These are phyloP conservation scores for Coemansia sp. DNA, from an alignment of 192 early-diverging fungal species.

Conservation along the genomic window DNA sequence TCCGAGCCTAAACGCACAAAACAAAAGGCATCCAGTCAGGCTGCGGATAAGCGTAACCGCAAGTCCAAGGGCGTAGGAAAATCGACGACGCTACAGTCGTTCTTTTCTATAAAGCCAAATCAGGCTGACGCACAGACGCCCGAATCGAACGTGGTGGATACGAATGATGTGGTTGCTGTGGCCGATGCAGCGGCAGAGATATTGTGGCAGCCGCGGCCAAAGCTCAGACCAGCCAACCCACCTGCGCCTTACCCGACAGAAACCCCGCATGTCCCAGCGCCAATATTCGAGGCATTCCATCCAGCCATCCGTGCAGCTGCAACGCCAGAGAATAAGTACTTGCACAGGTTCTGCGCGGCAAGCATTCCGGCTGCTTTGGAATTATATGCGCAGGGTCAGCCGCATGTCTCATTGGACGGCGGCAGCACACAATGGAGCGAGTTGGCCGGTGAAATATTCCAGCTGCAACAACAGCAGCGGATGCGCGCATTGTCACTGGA, in stretches of 20 bases:
- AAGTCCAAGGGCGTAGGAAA: conserved; percentile 10
- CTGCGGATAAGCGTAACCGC: conserved; percentile 20
- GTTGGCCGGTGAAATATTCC: not conserved
- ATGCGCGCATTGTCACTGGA: not conserved
- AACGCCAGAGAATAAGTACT: not conserved
- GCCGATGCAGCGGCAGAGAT: not conserved
- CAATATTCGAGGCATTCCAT: conserved; percentile 9
- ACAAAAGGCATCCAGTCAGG: conserved; percentile 13
- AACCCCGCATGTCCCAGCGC: conserved; percentile 28
- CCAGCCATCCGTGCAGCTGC: not conserved
- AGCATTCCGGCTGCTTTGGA: not conserved
- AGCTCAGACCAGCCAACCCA: conserved; percentile 16
- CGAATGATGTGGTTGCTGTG: not conserved
- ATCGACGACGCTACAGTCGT: conserved; percentile 34
- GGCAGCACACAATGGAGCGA: conserved; percentile 20
- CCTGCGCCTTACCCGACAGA: conserved; percentile 37
- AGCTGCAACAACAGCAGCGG: conserved; percentile 8
- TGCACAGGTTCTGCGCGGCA: not conserved
- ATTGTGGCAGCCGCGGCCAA: not conserved
- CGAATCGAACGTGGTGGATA: not conserved
- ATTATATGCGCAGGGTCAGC: not conserved
- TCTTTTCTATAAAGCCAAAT: conserved; percentile 24
- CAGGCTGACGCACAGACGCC: not conserved
- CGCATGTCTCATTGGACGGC: conserved; percentile 2
- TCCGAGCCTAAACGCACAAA: conserved; percentile 29